These are phyloP conservation scores for Marasmius oreades DNA, from an alignment of 1,284 basidiomycete genomes.

Conservation along the genomic window DNA sequence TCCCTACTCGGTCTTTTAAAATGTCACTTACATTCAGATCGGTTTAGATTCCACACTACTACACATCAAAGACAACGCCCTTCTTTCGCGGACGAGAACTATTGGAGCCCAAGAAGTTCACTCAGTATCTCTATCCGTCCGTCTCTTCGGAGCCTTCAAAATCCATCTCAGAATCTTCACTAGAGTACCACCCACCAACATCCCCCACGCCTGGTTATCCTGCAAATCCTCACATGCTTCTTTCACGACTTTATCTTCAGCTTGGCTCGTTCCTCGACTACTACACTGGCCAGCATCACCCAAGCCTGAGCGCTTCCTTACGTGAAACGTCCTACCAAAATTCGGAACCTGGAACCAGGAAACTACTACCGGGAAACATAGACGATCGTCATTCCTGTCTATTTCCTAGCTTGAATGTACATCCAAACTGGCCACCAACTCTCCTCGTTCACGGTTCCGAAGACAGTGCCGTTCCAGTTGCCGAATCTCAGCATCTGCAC, in stretches of 20 bases:
- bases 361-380: neutral
- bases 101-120: slow-evolving; percentile 32
- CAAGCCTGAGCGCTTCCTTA: slow-evolving; percentile 8
- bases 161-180: slow-evolving; percentile 39
- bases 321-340: neutral
- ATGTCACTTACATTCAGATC: slow-evolving; percentile 20
- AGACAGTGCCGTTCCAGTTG: slow-evolving; percentile 49
- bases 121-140: slow-evolving; percentile 28
- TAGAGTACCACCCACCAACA: slow-evolving; percentile 45
- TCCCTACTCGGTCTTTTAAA: neutral
- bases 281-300: slow-evolving; percentile 14
- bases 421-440: slow-evolving; percentile 45
- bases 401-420: slow-evolving; percentile 8
- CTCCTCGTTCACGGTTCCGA: slow-evolving; percentile 51
- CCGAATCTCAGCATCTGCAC: slow-evolving; percentile 45
- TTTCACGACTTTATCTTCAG: slow-evolving; percentile 10
- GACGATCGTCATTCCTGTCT: neutral
- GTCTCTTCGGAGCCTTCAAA: slow-evolving; percentile 29
- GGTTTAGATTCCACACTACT: slow-evolving; percentile 32
- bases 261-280: slow-evolving; percentile 13
- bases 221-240: slow-evolving; percentile 11
- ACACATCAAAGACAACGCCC: slow-evolving; percentile 30
- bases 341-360: neutral
- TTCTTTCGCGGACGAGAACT: slow-evolving; percentile 41
- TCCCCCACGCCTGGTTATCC: slow-evolving; percentile 19